Conservation (phyloP, 1,284 basidiomycete genomes). For the Rhodotorula sp. region DNA sequence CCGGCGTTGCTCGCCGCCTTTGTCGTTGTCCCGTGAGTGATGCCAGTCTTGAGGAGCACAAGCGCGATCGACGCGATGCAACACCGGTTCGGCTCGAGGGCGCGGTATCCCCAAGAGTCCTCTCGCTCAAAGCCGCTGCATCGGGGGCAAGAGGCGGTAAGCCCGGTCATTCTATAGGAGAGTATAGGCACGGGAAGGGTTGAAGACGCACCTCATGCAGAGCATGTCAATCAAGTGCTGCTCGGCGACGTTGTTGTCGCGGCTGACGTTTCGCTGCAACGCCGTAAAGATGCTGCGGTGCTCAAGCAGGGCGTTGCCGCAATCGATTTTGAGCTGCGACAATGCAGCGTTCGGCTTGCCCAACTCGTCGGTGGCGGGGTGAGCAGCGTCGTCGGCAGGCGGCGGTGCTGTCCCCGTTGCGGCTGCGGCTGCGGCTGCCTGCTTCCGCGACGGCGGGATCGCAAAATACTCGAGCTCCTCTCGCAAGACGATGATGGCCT, state of each 20-base stretch:
- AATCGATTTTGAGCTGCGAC: conserved; percentile 73
- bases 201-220: conserved; percentile 81
- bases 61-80: conserved; percentile 98
- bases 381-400: conserved; percentile 38
- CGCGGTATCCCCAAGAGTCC: conserved; percentile 95
- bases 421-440: conserved; percentile 50
- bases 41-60: conserved; percentile 95
- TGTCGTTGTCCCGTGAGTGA: conserved; percentile 61
- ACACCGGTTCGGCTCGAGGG: conserved; percentile 89
- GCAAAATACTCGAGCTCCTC: conserved; percentile 99
- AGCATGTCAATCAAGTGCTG: conserved; percentile 99
- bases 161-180: neutral
- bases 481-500: conserved; percentile 95
- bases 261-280: conserved; percentile 95
- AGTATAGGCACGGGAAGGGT: neutral
- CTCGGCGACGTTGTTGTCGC: conserved; percentile 98
- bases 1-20: neutral
- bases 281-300: conserved; percentile 95
- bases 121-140: conserved; percentile 89
- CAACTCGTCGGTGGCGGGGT: conserved; percentile 63
- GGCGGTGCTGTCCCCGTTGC: neutral
- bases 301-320: conserved; percentile 82
- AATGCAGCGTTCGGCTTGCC: conserved; percentile 75
- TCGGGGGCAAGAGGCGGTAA: neutral
- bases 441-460: conserved; percentile 63